Percentiles rank a stretch among this genome's conserved stretches.
phyloP scores from a whole-genome alignment of 352 stramenopile genomes.

The Phytophthora pini region DNA sequence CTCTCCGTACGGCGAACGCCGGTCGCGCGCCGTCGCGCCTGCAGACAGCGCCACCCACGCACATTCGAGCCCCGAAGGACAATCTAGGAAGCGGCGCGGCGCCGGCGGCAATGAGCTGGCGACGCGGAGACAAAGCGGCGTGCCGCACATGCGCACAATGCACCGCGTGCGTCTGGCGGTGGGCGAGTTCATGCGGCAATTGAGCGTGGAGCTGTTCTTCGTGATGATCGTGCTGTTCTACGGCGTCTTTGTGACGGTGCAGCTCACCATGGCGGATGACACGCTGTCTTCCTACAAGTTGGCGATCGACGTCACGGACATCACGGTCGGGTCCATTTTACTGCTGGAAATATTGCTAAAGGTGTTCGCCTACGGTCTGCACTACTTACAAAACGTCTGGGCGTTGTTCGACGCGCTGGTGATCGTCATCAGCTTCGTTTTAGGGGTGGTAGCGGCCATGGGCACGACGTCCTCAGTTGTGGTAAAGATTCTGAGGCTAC shows the following conservation, averaged over 20 bases:
- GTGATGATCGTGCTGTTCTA: slow-evolving; percentile 89
- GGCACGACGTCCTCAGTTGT: slow-evolving; percentile 64
- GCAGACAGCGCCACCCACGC: slow-evolving; percentile 40
- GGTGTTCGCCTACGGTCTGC: slow-evolving; percentile 76
- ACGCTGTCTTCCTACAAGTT: slow-evolving; percentile 64
- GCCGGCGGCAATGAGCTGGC: slow-evolving; percentile 50
- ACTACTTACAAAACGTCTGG: slow-evolving; percentile 75
- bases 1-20: slow-evolving; percentile 67
- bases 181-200: slow-evolving; percentile 83
- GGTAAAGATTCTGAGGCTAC: slow-evolving; percentile 74
- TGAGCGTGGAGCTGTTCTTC: slow-evolving; percentile 90
- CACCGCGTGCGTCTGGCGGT: slow-evolving; percentile 61
- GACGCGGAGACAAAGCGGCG: slow-evolving; percentile 38
- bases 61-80: slow-evolving; percentile 7
- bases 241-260: slow-evolving; percentile 83
- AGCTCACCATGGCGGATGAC: slow-evolving; percentile 78
- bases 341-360: slow-evolving; percentile 84
- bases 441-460: slow-evolving; percentile 70
- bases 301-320: slow-evolving; percentile 79
- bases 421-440: slow-evolving; percentile 79
- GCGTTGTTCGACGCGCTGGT: slow-evolving; percentile 84
- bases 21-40: slow-evolving; percentile 65
- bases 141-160: slow-evolving; percentile 36
- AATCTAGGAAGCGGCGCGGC: slow-evolving; percentile 37
- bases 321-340: slow-evolving; percentile 85